Conservation (phyloP, 768 basidiomycete species). For the Mycena maculata region DNA sequence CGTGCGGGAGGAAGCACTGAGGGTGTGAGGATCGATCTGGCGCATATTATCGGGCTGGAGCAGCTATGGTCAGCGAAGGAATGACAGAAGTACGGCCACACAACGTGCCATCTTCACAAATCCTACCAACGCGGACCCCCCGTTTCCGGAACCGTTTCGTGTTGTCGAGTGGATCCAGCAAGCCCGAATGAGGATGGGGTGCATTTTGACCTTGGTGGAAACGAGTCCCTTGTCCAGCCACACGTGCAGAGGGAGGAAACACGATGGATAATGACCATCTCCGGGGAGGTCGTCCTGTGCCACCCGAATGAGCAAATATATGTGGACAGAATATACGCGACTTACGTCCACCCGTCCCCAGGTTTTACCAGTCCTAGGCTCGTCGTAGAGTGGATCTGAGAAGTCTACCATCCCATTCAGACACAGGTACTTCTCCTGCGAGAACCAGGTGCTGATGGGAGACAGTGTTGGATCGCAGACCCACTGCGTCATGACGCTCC, state of each 20-base stretch:
- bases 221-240: conserved; percentile 38
- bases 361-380: conserved; percentile 29
- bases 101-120: conserved; percentile 31
- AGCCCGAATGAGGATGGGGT: conserved; percentile 33
- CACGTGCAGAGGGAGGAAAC: conserved; percentile 27
- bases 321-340: background rate
- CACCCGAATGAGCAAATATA: background rate
- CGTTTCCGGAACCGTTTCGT: conserved; percentile 38
- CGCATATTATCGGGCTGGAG: conserved; percentile 5
- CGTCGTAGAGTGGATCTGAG: conserved; percentile 27
- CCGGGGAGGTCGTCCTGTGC: conserved; percentile 1
- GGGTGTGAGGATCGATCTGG: conserved; percentile 2
- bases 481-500: conserved; percentile 29
- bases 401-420: conserved; percentile 9
- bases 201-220: conserved; percentile 33
- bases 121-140: conserved; percentile 28
- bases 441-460: conserved; percentile 27
- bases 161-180: conserved; percentile 31
- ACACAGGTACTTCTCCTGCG: conserved; percentile 30
- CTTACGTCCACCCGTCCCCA: conserved; percentile 35
- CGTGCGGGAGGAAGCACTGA: background rate
- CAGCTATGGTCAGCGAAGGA: background rate
- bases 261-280: conserved; percentile 3
- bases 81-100: too few species aligned
- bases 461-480: conserved; percentile 28